These are phyloP conservation scores for Oidium heveae DNA, from an alignment of 2,329 filamentous ascomycete genomes.

Conservation along the genomic window DNA sequence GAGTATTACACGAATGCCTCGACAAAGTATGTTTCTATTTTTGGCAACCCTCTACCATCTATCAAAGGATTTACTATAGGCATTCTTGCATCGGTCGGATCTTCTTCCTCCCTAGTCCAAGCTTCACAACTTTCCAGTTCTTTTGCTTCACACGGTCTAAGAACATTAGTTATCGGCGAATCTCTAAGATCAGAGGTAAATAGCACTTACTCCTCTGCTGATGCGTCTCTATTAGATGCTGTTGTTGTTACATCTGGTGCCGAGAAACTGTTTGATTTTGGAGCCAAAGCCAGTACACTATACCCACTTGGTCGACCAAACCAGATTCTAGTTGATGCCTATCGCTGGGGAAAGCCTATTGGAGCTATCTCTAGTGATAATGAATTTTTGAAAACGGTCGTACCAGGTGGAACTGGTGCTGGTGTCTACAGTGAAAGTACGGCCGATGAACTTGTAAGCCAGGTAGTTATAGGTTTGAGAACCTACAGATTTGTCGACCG, in stretches of 20 bases:
- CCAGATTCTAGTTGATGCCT: conserved; percentile 36
- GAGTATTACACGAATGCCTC: conserved; percentile 45
- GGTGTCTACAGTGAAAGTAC: conserved; percentile 21
- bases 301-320: conserved; percentile 37
- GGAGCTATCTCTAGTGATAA: conserved; percentile 26
- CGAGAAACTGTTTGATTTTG: conserved; percentile 23
- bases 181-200: conserved; percentile 26
- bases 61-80: conserved; percentile 39
- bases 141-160: conserved; percentile 25
- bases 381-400: conserved; percentile 3
- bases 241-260: conserved; percentile 33
- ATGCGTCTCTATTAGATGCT: conserved; percentile 35
- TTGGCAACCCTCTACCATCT: conserved; percentile 28
- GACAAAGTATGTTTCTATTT: conserved; percentile 33
- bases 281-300: conserved; percentile 21
- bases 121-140: conserved; percentile 24
- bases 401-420: background rate
- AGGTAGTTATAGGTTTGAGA: conserved; percentile 31
- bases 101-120: conserved; percentile 20
- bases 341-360: conserved; percentile 45
- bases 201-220: conserved; percentile 37
- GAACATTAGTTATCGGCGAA: conserved; percentile 35
- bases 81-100: conserved; percentile 26
- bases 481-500: conserved; percentile 41
- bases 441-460: conserved; percentile 17